Evolutionary conservation across 1,139 yeast species (phyloP).

Genomic region (Kazachstania sp.): DNA sequence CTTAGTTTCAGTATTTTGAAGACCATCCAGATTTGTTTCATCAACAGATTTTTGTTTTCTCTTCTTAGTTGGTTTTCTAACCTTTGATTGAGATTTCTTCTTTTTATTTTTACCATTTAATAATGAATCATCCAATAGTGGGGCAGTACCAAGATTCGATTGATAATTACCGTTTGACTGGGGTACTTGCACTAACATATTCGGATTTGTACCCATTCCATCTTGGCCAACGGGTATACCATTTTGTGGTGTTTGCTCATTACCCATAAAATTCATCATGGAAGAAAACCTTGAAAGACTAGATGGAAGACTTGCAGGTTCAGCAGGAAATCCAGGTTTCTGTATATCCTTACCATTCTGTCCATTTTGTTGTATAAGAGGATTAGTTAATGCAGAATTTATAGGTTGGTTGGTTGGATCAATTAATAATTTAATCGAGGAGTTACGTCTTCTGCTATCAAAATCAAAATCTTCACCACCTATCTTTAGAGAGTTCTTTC

Average conservation of each 20-base stretch:
- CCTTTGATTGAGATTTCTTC: background rate
- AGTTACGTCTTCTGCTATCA: conserved; percentile 13
- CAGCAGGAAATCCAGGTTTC: background rate
- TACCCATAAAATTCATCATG: background rate
- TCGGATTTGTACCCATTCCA: background rate
- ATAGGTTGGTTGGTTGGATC: conserved; percentile 4
- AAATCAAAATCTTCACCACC: conserved; percentile 13
- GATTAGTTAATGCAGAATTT: background rate
- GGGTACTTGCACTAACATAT: background rate
- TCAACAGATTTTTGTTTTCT: background rate
- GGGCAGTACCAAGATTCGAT: background rate
- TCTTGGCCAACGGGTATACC: background rate
- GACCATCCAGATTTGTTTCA: background rate
- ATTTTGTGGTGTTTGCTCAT: background rate
- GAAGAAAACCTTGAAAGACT: conserved; percentile 4
- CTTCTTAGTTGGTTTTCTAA: background rate
- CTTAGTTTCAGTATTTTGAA: background rate
- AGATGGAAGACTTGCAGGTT: background rate
- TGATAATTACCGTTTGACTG: background rate
- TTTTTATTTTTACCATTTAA: background rate
- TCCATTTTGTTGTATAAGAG: background rate
- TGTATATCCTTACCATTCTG: background rate
- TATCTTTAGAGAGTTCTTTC: conserved; percentile 12
- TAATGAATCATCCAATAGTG: background rate
- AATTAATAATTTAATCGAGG: conserved; percentile 11